Evolutionary conservation across 331 rosid genomes (phyloP), one percentile per base, ranked within the genome.

Genomic region (Phaseolus coccineus): DNA sequence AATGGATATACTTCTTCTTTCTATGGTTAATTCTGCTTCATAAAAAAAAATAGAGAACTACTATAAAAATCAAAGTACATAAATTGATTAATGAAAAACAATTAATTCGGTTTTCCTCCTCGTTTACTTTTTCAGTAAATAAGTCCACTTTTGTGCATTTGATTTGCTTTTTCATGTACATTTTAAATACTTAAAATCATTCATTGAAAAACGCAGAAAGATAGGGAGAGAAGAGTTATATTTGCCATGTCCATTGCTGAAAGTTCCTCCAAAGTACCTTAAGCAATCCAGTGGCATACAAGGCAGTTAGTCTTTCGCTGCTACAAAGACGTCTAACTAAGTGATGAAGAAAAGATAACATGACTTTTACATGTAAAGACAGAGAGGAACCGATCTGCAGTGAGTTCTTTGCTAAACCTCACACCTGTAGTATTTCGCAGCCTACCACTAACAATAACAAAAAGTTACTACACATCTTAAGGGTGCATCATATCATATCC

Each of bases 381-480:
- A 44, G 11, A 44, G 47, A 12, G 51, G 51, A 1, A 46, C 51
- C 51, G 5, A 46, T 12, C 11, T 46, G 14, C 24, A 47, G 70
- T 33, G 11, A 3, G 69, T 63, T 31, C 25, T 33, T 63, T 74
- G 57, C 50, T 68, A 68, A 74, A 55, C 55, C 13, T 46, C 70
- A 66, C 25, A 51, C 40, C 30, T 6, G 10, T 46, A 47, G 8
- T n/a, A 14, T 14, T 73, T 65, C 9, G 12, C 16, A 40, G 44
- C 56, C 14, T 66, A 62, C 51, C 65, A 61, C 72, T 70, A 57
- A 47, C 11, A 76, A 63, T 15, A 76, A 40, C 83, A 80, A 78
- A 84, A 73, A 44, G 84, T 31, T 52, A 58, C 85, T 44, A 58
- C 85, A 68, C 25, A 68, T 35, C 84, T 47, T 27, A 35, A 27